Conservation (phyloP, 306 rosid genomes). For the Morella rubra region DNA sequence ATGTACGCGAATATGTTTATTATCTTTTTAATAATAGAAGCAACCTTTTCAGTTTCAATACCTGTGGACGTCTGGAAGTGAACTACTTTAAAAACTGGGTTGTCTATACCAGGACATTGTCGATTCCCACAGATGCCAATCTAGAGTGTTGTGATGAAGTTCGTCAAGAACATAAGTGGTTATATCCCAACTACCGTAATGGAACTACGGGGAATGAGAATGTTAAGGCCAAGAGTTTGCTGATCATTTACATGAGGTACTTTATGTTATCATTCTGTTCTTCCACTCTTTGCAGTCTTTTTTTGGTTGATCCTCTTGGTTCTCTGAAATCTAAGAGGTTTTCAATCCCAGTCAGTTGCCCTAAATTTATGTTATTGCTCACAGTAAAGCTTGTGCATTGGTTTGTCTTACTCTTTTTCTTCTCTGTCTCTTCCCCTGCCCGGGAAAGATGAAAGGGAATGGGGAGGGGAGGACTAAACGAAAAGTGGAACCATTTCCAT, state of each 20-base stretch:
- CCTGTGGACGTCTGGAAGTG: not conserved
- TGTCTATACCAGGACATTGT: not conserved
- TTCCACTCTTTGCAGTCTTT: not conserved
- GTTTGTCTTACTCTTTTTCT: no score
- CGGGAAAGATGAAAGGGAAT: no score
- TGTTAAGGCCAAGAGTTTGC: not conserved
- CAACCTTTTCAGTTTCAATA: conserved; percentile 19
- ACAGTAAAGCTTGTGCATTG: no score
- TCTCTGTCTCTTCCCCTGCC: no score
- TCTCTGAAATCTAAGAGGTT: not conserved
- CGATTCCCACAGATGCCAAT: not conserved
- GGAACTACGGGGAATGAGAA: not conserved
- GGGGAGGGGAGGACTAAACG: no score
- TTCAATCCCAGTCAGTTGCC: not conserved
- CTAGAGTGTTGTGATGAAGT: not conserved
- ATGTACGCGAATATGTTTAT: conserved; percentile 29
- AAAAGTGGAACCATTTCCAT: no score
- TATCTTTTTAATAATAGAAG: conserved; percentile 30
- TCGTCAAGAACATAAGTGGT: not conserved
- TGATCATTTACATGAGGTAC: not conserved
- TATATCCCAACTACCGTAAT: not conserved
- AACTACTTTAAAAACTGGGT: not conserved
- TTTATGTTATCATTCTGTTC: not conserved
- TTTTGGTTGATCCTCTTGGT: not conserved
- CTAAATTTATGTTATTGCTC: no score